phyloP scores from a whole-genome alignment of 768 basidiomycete species.

The Leccinum subtestaceum region DNA sequence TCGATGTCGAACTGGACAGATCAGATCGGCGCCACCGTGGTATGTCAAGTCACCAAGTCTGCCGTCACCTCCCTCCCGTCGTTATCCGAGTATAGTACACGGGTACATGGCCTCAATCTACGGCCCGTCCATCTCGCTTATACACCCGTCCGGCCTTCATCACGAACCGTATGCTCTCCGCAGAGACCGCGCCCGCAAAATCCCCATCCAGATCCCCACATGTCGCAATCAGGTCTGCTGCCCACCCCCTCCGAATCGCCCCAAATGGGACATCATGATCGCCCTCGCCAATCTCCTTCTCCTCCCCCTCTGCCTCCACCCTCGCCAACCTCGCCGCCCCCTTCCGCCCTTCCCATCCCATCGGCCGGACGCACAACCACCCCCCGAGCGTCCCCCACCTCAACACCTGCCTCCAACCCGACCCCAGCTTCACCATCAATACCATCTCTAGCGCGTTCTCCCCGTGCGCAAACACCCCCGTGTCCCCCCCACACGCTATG shows the following conservation, averaged over 20 bases:
- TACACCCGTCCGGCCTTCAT: conserved; percentile 56
- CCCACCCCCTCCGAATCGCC: conserved; percentile 50
- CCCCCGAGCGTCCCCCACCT: conserved; percentile 58
- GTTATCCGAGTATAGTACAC: background rate
- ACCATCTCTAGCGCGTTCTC: conserved; percentile 59
- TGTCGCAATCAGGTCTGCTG: conserved; percentile 47
- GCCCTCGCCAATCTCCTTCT: conserved; percentile 31
- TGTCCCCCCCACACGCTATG: conserved; percentile 64
- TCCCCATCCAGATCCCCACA: conserved; percentile 37
- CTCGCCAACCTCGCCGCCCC: conserved; percentile 26
- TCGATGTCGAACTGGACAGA: background rate
- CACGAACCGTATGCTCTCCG: conserved; percentile 49
- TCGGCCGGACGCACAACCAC: conserved; percentile 52
- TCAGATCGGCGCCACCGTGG: background rate
- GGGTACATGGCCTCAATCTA: background rate
- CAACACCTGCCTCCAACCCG: conserved; percentile 49
- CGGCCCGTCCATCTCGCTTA: conserved; percentile 36
- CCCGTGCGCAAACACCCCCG: conserved; percentile 61
- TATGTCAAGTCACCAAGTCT: background rate
- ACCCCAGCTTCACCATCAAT: conserved; percentile 57
- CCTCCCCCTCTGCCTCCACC: conserved; percentile 29
- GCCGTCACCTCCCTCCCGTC: background rate
- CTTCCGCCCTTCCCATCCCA: conserved; percentile 42
- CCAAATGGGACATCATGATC: conserved; percentile 58
- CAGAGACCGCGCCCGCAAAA: conserved; percentile 44